phyloP scores from a whole-genome alignment of 192 early-diverging fungal genomes.

The Borealophlyctis nickersoniae region DNA sequence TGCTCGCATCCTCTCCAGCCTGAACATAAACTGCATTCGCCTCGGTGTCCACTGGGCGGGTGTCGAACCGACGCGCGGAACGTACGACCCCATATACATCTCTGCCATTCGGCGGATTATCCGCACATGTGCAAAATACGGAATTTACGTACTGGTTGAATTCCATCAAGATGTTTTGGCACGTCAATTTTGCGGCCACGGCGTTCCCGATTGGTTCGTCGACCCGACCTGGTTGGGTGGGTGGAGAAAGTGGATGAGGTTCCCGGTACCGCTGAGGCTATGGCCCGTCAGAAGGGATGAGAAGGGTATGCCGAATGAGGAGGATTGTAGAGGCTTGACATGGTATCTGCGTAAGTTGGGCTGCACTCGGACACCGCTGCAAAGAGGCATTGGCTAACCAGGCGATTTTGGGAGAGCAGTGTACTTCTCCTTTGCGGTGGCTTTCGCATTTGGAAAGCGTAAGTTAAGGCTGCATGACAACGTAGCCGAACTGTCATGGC shows the following conservation, averaged over 20 bases:
- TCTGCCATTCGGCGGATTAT: constrained; percentile 49
- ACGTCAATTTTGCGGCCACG: constrained; percentile 50
- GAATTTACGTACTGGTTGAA: constrained; percentile 63
- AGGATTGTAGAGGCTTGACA: constrained; percentile 9
- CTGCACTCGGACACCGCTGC: too few relatives aligned
- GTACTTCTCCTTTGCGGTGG: constrained; percentile 22
- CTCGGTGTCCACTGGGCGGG: constrained; percentile 61
- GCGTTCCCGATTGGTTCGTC: constrained; percentile 40
- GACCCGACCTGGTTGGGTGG: constrained; percentile 20
- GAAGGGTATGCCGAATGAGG: constrained; percentile 26
- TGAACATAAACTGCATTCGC: constrained; percentile 32
- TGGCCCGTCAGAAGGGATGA: constrained; percentile 19
- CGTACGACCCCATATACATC: constrained; percentile 56
- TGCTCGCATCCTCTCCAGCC: constrained; percentile 6
- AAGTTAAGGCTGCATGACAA: too few relatives aligned
- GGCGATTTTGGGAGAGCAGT: constrained; percentile 11
- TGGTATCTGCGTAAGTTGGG: constrained; percentile 27
- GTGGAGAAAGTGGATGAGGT: constrained; percentile 22
- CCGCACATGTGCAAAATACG: constrained; percentile 43
- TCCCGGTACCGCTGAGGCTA: constrained; percentile 27
- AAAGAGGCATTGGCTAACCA: too few relatives aligned
- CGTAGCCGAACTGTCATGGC: too few relatives aligned
- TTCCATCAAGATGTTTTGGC: constrained; percentile 62
- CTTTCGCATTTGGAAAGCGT: constrained; percentile 16
- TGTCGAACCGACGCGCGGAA: constrained; percentile 55